These are phyloP conservation scores for Hansenula sp. DNA, from an alignment of 1,139 yeast species.

Conservation along the genomic window DNA sequence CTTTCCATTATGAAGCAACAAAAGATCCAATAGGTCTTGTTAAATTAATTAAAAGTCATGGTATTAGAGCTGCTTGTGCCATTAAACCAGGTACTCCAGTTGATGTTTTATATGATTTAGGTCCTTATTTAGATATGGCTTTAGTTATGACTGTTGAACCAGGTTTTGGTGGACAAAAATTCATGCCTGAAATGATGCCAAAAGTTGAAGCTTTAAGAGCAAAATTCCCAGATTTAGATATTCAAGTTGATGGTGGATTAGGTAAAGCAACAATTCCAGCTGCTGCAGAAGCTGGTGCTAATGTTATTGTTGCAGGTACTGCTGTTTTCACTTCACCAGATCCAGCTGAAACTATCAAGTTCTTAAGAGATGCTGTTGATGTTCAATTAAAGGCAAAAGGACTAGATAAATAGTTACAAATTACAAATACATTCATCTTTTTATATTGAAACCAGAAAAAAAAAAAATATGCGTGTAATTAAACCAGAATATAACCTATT, in stretches of 20 bases:
- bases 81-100: conserved; percentile 92
- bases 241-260: conserved; percentile 96
- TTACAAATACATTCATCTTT: too few species aligned
- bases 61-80: conserved; percentile 95
- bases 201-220: conserved; percentile 76
- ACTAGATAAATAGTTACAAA: conserved; percentile 6
- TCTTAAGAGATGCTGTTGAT: conserved; percentile 59
- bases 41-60: conserved; percentile 66
- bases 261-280: conserved; percentile 77
- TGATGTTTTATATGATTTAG: conserved; percentile 74
- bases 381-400: conserved; percentile 28
- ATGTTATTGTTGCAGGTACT: conserved; percentile 97
- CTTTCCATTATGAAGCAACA: conserved; percentile 95
- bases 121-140: conserved; percentile 82
- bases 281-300: conserved; percentile 95
- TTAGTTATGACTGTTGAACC: conserved; percentile 98
- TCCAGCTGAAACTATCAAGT: conserved; percentile 67
- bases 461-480: neutral
- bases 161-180: conserved; percentile 97
- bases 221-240: conserved; percentile 72
- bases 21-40: conserved; percentile 73
- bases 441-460: too few species aligned
- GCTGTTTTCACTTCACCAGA: conserved; percentile 81
- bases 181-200: conserved; percentile 95
- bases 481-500: neutral